A percentile compares a stretch with the other conserved stretches of the same genome.
Evolutionary conservation across 768 basidiomycete species (phyloP).

Genomic region (Russula sp.): DNA sequence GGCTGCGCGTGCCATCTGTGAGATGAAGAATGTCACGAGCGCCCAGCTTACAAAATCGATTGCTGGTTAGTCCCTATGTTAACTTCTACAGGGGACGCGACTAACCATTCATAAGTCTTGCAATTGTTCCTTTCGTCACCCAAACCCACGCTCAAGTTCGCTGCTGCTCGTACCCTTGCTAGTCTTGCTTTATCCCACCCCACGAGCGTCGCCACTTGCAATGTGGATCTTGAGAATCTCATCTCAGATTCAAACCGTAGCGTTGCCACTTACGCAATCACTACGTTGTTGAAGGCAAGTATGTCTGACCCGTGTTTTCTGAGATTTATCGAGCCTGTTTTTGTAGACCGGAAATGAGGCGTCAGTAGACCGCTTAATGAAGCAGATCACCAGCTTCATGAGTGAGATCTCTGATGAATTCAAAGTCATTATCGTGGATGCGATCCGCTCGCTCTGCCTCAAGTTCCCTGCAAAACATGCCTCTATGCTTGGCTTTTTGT

Average conservation of each 20-base stretch:
- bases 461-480: slow-evolving; percentile 97
- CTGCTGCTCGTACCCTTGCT: slow-evolving; percentile 92
- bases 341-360: slow-evolving; percentile 93
- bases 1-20: slow-evolving; percentile 94
- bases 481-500: slow-evolving; percentile 95
- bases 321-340: slow-evolving; percentile 15
- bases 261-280: slow-evolving; percentile 97
- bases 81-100: neutral
- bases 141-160: slow-evolving; percentile 92
- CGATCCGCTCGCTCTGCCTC: slow-evolving; percentile 95
- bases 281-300: slow-evolving; percentile 86
- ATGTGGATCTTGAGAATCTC: slow-evolving; percentile 92
- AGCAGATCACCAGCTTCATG: slow-evolving; percentile 99
- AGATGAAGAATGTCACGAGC: slow-evolving; percentile 79
- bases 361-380: slow-evolving; percentile 97
- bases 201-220: slow-evolving; percentile 80
- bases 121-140: slow-evolving; percentile 95
- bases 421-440: slow-evolving; percentile 99
- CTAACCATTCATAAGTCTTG: slow-evolving; percentile 49
- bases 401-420: slow-evolving; percentile 99
- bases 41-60: slow-evolving; percentile 82
- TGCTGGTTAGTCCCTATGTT: slow-evolving; percentile 50
- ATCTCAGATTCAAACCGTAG: slow-evolving; percentile 94
- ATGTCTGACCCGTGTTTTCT: neutral
- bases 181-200: slow-evolving; percentile 84